Percentiles rank a stretch among this genome's conserved stretches.
These are phyloP conservation scores for Epichloe coenophiala DNA, from an alignment of 2,329 filamentous ascomycete genomes.

Conservation along the genomic window DNA sequence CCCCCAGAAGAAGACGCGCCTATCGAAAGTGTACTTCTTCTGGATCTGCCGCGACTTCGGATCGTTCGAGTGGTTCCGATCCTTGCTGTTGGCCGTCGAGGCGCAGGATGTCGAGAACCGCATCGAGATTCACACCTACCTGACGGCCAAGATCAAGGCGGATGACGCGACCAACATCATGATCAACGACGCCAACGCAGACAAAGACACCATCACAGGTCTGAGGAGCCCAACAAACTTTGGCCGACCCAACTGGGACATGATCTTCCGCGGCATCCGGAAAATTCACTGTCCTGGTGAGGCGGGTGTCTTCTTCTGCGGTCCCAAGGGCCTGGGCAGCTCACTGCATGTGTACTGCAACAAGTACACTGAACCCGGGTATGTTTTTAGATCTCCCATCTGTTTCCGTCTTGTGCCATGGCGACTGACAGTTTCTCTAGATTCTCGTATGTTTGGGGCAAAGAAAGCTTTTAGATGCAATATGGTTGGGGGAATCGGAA, in stretches of 20 bases:
- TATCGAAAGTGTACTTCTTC: conserved; percentile 85
- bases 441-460: conserved; percentile 55
- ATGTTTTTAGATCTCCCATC: conserved; percentile 22
- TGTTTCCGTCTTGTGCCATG: background rate
- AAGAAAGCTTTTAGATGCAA: conserved; percentile 47
- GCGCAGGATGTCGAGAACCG: conserved; percentile 71
- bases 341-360: conserved; percentile 73
- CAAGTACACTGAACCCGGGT: conserved; percentile 74
- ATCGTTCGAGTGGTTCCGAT: conserved; percentile 83
- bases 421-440: conserved; percentile 18
- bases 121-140: conserved; percentile 82
- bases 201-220: conserved; percentile 75
- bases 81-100: conserved; percentile 70
- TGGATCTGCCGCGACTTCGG: conserved; percentile 84
- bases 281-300: conserved; percentile 64
- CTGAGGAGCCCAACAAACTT: conserved; percentile 74
- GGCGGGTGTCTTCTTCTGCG: conserved; percentile 74
- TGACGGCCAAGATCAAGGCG: conserved; percentile 75
- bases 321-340: conserved; percentile 66
- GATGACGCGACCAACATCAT: conserved; percentile 85
- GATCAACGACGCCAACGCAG: conserved; percentile 78
- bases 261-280: conserved; percentile 72
- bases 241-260: conserved; percentile 78
- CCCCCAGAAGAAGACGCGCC: conserved; percentile 62
- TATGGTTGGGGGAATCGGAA: too few relatives aligned